phyloP scores from a whole-genome alignment of 352 stramenopile genomes.

The Globisporangium okanoganense region DNA sequence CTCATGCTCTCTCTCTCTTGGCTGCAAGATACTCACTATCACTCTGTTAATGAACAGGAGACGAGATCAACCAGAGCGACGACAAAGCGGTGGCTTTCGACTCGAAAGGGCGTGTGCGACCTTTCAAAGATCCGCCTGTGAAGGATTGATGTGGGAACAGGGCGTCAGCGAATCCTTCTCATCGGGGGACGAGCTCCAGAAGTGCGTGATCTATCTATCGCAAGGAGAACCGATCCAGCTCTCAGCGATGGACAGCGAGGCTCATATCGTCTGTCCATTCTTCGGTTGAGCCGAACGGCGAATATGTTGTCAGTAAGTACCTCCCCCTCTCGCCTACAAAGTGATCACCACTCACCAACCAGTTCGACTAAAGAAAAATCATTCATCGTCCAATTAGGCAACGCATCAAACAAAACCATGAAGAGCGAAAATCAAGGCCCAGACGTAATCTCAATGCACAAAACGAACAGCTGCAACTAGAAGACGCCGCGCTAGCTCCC shows the following conservation, averaged over 20 bases:
- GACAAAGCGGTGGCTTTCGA: neutral
- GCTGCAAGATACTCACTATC: neutral
- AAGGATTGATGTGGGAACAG: neutral
- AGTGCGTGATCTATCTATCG: too few relatives aligned
- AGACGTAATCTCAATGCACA: neutral
- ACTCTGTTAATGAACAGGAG: neutral
- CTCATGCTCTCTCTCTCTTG: conserved; percentile 21
- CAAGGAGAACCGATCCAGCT: too few relatives aligned
- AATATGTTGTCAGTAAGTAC: too few relatives aligned
- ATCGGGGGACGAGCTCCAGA: too few relatives aligned
- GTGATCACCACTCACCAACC: neutral
- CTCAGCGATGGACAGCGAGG: too few relatives aligned
- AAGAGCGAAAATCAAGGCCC: too few relatives aligned
- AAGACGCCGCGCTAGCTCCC: neutral
- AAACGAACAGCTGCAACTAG: neutral
- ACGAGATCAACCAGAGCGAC: neutral
- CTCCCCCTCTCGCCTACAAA: too few relatives aligned
- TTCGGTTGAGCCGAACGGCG: too few relatives aligned
- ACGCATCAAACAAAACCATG: too few relatives aligned
- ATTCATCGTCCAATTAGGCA: neutral
- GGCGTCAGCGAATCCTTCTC: too few relatives aligned
- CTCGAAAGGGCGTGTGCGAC: neutral
- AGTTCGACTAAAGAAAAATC: neutral
- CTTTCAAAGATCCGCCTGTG: neutral
- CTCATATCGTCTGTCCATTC: too few relatives aligned